Conservation (phyloP, 768 basidiomycete species). For the Calvatia gigantea region DNA sequence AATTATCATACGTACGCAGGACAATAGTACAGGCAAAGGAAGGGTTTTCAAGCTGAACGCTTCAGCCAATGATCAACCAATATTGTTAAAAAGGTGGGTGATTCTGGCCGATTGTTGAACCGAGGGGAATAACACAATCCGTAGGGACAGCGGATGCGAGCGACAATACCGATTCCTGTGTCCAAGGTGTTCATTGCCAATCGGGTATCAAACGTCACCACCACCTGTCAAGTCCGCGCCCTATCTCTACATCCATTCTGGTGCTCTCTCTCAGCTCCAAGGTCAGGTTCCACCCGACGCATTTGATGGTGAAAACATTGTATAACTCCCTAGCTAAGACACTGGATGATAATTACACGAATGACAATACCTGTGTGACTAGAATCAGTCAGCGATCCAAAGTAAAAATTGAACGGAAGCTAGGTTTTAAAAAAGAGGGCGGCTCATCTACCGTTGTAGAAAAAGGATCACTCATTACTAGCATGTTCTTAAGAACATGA, state of each 20-base stretch:
- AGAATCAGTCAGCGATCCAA: not conserved
- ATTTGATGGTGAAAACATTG: constrained; percentile 57
- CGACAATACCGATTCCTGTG: constrained; percentile 71
- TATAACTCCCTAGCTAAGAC: constrained; percentile 13
- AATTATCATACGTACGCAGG: constrained; percentile 74
- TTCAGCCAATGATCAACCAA: constrained; percentile 50
- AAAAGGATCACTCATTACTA: constrained; percentile 46
- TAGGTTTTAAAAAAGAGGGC: constrained; percentile 16
- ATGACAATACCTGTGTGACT: not conserved
- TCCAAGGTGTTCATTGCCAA: constrained; percentile 61
- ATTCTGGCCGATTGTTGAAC: not conserved
- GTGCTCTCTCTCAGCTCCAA: constrained; percentile 85
- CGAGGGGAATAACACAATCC: constrained; percentile 1
- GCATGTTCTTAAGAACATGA: constrained; percentile 32
- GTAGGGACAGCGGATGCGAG: constrained; percentile 67
- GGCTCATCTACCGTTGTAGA: constrained; percentile 89
- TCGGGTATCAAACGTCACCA: constrained; percentile 76
- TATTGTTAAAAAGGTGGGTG: constrained; percentile 74
- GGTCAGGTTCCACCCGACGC: constrained; percentile 84
- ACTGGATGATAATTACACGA: not conserved
- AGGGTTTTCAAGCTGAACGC: constrained; percentile 89
- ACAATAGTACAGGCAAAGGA: constrained; percentile 51
- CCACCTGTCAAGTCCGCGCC: constrained; percentile 75
- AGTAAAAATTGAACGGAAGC: constrained; percentile 1
- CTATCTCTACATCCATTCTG: constrained; percentile 76